Base-by-base conservation (phyloP, 768 basidiomycete species). In the Boletus pseudopeckii region DNA sequence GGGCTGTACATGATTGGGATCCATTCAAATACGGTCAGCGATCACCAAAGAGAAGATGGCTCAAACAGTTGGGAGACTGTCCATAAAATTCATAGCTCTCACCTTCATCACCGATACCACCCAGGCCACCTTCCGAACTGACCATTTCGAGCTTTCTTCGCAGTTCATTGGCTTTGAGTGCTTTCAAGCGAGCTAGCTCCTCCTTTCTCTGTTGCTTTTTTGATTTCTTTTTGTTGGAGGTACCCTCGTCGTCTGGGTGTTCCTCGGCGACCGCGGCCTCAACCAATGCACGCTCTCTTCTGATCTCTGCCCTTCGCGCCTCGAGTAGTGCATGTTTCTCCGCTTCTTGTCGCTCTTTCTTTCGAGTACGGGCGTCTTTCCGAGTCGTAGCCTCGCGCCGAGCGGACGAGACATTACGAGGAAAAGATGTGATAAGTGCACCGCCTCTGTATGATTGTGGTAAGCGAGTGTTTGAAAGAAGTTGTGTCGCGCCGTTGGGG, bases 141-240 rank as follows among this genome's bases (percentile, higher is more conserved):
- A 96, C 82, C 59, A 75, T 74, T 67, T 92, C 86, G 52, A 97
- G 72, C 67, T 88, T 90, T 59, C 76, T 76, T 61, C 81, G 81
- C 39, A 94, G 73, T 61, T 97, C 93, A 56, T 86, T 84, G 77
- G 86, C 80, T 74, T 92, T 92, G n/a, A 98, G 77, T 10, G 80
- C 77, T 70, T 90, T 92, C 56, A 98, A 67, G 40, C 90, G 80
- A 61, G 82, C 83, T 14, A 95, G 82, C 58, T 94, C 90, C 60
- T 94, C 93, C 62, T 79, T 84, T 50, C 53, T 55, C 28, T 62
- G 64, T 34, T 66, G 62, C 40, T 39, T 64, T 44, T 59, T 62
- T 4, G 59, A 60, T 22, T 50, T 59, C 30, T 47, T 62, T 39
- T 56, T 76, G 62, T 81, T 81, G n/a, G 92, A 83, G 60, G 88